Conservation (phyloP, 1,284 basidiomycete genomes). For the Neotropicomus parvogracilis region DNA sequence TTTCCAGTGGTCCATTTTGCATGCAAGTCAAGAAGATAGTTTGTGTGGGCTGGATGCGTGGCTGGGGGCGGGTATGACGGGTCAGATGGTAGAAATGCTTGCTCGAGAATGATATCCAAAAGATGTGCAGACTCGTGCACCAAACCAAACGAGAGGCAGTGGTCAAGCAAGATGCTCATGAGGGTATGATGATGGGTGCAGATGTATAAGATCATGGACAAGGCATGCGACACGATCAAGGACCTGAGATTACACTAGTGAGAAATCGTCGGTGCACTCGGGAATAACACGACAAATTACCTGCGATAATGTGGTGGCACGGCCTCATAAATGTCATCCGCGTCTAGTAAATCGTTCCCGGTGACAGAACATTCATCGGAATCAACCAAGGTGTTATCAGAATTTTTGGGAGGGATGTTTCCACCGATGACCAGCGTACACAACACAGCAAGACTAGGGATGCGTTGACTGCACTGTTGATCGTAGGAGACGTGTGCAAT, state of each 20-base stretch:
- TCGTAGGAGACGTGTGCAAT: conserved; percentile 37
- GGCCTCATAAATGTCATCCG: conserved; percentile 46
- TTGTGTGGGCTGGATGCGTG: conserved; percentile 43
- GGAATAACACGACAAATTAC: conserved; percentile 32
- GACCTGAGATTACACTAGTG: conserved; percentile 35
- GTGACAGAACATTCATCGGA: conserved; percentile 26
- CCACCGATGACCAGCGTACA: conserved; percentile 49
- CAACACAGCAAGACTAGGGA: conserved; percentile 42
- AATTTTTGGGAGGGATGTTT: conserved; percentile 34
- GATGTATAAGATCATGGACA: conserved; percentile 43
- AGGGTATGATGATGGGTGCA: conserved; percentile 48
- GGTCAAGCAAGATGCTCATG: conserved; percentile 45
- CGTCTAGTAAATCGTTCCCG: conserved; percentile 33
- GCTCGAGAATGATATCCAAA: conserved; percentile 38
- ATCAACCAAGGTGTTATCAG: conserved; percentile 21
- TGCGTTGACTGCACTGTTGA: conserved; percentile 16
- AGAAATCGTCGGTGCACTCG: neutral
- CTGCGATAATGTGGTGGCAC: conserved; percentile 48
- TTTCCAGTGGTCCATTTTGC: conserved; percentile 29
- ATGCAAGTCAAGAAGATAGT: conserved; percentile 39
- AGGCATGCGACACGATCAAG: conserved; percentile 48
- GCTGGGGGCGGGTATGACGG: conserved; percentile 26
- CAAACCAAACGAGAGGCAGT: conserved; percentile 41
- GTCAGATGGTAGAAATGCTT: conserved; percentile 28
- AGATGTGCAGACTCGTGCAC: conserved; percentile 42